Percentiles rank a stretch among this genome's conserved stretches.
phyloP scores from a whole-genome alignment of 257 asterid genomes.

The Solanum chilense region DNA sequence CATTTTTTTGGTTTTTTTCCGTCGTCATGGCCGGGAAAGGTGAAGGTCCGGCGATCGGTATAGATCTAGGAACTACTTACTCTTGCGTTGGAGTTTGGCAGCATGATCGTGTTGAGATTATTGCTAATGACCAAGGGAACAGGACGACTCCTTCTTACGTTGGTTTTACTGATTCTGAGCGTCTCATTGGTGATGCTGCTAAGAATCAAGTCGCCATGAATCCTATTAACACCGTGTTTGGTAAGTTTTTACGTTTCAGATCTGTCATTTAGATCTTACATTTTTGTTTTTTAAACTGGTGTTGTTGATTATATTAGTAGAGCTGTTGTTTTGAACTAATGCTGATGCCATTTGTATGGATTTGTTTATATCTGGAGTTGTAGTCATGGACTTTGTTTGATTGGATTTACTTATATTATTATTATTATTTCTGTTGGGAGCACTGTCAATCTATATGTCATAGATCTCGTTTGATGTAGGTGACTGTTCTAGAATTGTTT shows the following conservation, averaged over 20 bases:
- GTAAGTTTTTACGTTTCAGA: background rate
- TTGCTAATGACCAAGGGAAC: constrained; percentile 32
- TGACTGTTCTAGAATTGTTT: background rate
- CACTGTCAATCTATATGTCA: background rate
- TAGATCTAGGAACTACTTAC: constrained; percentile 26
- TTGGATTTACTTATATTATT: background rate
- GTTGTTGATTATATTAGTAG: background rate
- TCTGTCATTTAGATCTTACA: background rate
- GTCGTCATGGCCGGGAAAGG: constrained; percentile 20
- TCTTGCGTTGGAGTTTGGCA: constrained; percentile 28
- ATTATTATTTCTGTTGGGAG: background rate
- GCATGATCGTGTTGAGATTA: constrained; percentile 30
- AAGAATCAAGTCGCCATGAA: constrained; percentile 35
- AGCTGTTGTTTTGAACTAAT: background rate
- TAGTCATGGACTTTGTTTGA: background rate
- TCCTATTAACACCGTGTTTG: constrained; percentile 23
- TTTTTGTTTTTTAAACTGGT: background rate
- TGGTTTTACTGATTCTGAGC: constrained; percentile 23
- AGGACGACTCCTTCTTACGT: constrained; percentile 30
- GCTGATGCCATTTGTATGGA: background rate
- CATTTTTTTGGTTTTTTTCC: background rate
- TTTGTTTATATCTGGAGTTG: background rate
- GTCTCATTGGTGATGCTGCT: constrained; percentile 27
- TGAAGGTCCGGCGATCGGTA: constrained; percentile 27
- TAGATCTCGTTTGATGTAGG: background rate